Evolutionary conservation across 139 green algal species (phyloP), one percentile per base, ranked within the genome.

Genomic region (Choricystis sp.): DNA sequence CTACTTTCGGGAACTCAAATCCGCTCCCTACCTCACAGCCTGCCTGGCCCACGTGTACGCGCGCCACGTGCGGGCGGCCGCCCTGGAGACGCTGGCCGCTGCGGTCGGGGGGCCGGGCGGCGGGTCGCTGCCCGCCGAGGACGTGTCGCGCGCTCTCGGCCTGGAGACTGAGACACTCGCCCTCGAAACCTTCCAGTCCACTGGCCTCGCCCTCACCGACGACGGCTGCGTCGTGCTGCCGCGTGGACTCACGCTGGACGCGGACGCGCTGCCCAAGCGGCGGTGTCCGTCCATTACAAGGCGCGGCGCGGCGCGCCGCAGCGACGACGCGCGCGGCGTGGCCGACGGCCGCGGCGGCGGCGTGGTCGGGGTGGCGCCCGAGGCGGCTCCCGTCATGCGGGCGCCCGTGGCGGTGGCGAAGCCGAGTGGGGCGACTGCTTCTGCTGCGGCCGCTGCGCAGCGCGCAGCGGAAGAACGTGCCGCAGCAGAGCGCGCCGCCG

Each of bases 31-130:
- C 73, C 71, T 89, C 31, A 62, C 73, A 27, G 82, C 79, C 26
- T 89, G 83, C 66, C 64, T 84, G 26, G 72, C 77, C 19, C 74
- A 86, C 68, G 61, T 73, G 26, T 85, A 83, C 72, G 85, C 82
- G 67, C 60, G 29, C 26, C 65, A 65, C 52, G 66, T 86, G 56
- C 24, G 70, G 23, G 40, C 31, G 40, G 9, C 9, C 40, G 40
- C 40, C 9, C 40, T 52, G 40, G 16, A 9, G 40, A 16, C 40
- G 40, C 40, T 52, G 40, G 40, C 40, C 9, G 40, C 40, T 16
- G 40, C 40, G 40, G 9, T 9, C 9, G 16, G 40, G 40, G 16
- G 9, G 9, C 9, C 9, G 16, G 40, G 16, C 9, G 16, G 9
- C 9, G 40, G 9, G 9, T 9, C 40, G 40, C 9, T 52, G 40